phyloP scores from a whole-genome alignment of 2,329 filamentous ascomycete genomes.

The Apiospora saccharicola region DNA sequence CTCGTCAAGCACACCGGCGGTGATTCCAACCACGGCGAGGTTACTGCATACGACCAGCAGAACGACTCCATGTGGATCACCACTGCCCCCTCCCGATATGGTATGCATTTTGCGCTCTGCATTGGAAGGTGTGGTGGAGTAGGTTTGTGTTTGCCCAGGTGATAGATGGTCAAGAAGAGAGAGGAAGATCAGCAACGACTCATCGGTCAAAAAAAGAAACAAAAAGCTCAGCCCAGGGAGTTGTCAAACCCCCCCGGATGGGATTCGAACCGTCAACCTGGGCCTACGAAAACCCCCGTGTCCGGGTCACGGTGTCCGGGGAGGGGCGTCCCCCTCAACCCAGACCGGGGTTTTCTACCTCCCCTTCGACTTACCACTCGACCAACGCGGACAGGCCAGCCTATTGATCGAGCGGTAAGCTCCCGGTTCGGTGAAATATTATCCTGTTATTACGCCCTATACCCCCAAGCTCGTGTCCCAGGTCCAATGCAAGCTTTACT shows the following conservation, averaged over 20 bases:
- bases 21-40: constrained; percentile 53
- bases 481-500: background rate
- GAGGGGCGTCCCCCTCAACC: background rate
- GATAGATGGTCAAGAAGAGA: background rate
- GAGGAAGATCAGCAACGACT: background rate
- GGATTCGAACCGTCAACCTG: constrained; percentile 1
- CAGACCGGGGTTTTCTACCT: background rate
- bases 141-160: background rate
- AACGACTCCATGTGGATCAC: constrained; percentile 61
- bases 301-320: constrained; percentile 6
- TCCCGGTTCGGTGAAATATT: background rate
- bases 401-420: background rate
- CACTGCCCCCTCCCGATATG: too few relatives aligned
- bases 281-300: constrained; percentile 19
- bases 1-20: constrained; percentile 55
- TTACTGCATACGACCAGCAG: constrained; percentile 69
- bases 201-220: background rate
- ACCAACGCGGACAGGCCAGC: constrained; percentile 20
- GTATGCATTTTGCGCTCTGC: background rate
- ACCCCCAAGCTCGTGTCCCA: background rate
- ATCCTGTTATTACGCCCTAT: background rate
- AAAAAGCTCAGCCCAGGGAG: constrained; percentile 5
- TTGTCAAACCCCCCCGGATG: background rate
- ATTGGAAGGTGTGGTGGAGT: background rate
- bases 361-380: constrained; percentile 2